phyloP scores from a whole-genome alignment of 1,284 basidiomycete species.

The Ceratobasidium sp. region DNA sequence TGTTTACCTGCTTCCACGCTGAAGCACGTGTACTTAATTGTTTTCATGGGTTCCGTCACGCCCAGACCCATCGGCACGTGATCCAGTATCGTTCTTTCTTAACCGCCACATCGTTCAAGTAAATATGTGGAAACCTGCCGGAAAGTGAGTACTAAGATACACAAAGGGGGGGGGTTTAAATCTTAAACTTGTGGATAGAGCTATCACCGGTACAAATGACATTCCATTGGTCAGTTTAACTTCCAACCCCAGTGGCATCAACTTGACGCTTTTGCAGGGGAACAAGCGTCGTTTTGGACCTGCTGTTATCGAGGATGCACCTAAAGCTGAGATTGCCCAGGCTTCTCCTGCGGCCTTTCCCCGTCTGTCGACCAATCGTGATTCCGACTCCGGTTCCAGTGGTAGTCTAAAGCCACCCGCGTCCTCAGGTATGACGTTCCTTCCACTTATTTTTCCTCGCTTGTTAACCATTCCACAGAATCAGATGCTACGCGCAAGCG shows the following conservation, averaged over 20 bases:
- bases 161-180: background rate
- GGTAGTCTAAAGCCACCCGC: slow-evolving; percentile 61
- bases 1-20: no score
- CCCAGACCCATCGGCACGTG: no score
- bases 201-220: slow-evolving; percentile 55
- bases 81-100: no score
- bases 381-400: slow-evolving; percentile 62
- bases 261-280: slow-evolving; percentile 51
- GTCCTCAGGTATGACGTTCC: slow-evolving; percentile 44
- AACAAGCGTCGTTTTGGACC: slow-evolving; percentile 88
- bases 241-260: background rate
- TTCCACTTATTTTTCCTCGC: slow-evolving; percentile 46
- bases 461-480: slow-evolving; percentile 61
- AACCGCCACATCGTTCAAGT: no score
- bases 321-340: slow-evolving; percentile 67
- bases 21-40: no score
- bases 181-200: slow-evolving; percentile 23
- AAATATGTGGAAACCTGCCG: slow-evolving; percentile 31
- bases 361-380: slow-evolving; percentile 55
- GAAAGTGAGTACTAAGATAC: background rate
- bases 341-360: slow-evolving; percentile 84
- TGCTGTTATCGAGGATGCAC: slow-evolving; percentile 74
- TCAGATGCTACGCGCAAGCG: slow-evolving; percentile 87
- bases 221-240: slow-evolving; percentile 48
- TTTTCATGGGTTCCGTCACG: no score